Evolutionary conservation across 495 filamentous ascomycete species (phyloP).

Genomic region (Penicillium tannophilum): DNA sequence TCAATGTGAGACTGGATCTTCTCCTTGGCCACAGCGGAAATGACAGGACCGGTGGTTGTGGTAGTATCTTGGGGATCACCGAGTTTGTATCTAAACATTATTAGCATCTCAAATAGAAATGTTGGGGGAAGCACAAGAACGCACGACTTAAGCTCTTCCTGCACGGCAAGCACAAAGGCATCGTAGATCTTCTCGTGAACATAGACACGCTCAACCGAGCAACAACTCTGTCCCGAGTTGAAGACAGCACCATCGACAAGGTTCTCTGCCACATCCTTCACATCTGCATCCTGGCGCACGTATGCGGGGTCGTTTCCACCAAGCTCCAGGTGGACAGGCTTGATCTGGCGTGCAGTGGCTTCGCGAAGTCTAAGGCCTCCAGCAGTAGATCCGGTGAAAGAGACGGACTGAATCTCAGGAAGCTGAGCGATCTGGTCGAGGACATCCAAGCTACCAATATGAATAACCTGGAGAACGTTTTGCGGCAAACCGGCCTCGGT

Average conservation of each 20-base stretch:
- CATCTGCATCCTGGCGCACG: slow-evolving; percentile 79
- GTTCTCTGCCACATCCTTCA: slow-evolving; percentile 87
- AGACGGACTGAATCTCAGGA: slow-evolving; percentile 74
- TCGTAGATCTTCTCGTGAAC: slow-evolving; percentile 86
- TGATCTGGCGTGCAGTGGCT: slow-evolving; percentile 75
- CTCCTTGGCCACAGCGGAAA: slow-evolving; percentile 69
- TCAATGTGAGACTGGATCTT: slow-evolving; percentile 79
- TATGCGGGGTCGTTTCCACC: slow-evolving; percentile 96
- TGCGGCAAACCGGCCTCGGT: slow-evolving; percentile 74
- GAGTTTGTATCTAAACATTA: slow-evolving; percentile 69
- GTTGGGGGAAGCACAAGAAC: slow-evolving; percentile 4
- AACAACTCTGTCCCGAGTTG: slow-evolving; percentile 97
- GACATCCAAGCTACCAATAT: slow-evolving; percentile 71
- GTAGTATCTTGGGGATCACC: slow-evolving; percentile 78
- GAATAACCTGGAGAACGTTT: slow-evolving; percentile 85
- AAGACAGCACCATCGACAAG: slow-evolving; percentile 94
- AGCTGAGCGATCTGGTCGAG: slow-evolving; percentile 77
- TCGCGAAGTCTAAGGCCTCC: slow-evolving; percentile 82
- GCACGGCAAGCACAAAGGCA: slow-evolving; percentile 70
- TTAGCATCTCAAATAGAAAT: not conserved
- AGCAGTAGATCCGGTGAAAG: slow-evolving; percentile 89
- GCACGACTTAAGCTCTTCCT: slow-evolving; percentile 67
- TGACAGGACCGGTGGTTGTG: slow-evolving; percentile 86
- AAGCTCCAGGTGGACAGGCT: slow-evolving; percentile 85
- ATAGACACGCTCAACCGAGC: slow-evolving; percentile 89